Evolutionary conservation across 495 filamentous ascomycete species (phyloP).

Genomic region (Trichoderma virens): DNA sequence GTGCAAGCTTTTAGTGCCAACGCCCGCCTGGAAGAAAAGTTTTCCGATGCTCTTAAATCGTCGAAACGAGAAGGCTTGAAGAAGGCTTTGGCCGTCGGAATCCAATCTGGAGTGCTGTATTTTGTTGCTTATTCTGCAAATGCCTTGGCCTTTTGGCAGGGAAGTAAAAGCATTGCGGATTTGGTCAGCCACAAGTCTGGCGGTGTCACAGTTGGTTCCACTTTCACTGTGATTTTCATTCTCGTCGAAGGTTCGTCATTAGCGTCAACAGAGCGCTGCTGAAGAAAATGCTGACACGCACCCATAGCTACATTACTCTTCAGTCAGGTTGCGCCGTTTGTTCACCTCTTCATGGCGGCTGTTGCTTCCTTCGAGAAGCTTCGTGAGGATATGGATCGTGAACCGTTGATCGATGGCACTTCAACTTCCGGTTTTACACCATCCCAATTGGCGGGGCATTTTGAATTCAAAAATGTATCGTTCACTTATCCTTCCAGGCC

Average conservation of each 20-base stretch:
- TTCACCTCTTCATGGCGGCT: slow-evolving; percentile 52
- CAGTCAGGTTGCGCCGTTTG: slow-evolving; percentile 55
- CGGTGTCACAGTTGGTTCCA: slow-evolving; percentile 44
- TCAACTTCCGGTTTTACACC: slow-evolving; percentile 25
- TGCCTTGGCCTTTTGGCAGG: slow-evolving; percentile 63
- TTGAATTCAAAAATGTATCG: slow-evolving; percentile 47
- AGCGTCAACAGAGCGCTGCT: neutral
- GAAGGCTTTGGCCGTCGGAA: slow-evolving; percentile 48
- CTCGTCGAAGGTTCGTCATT: slow-evolving; percentile 48
- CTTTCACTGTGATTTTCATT: slow-evolving; percentile 59
- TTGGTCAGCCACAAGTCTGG: slow-evolving; percentile 32
- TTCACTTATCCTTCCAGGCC: slow-evolving; percentile 56
- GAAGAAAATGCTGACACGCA: neutral
- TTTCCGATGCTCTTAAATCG: slow-evolving; percentile 35
- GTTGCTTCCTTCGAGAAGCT: slow-evolving; percentile 46
- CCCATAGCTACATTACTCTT: slow-evolving; percentile 49
- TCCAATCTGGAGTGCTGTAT: slow-evolving; percentile 56
- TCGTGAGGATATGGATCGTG: slow-evolving; percentile 38
- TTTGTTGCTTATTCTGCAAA: slow-evolving; percentile 61
- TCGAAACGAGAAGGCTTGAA: slow-evolving; percentile 46
- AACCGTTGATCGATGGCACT: slow-evolving; percentile 37
- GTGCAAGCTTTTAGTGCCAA: slow-evolving; percentile 45
- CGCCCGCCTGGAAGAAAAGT: slow-evolving; percentile 43
- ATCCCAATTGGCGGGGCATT: slow-evolving; percentile 30
- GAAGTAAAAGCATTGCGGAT: slow-evolving; percentile 45